Evolutionary conservation across 1,284 basidiomycete species (phyloP), one percentile per base, ranked within the genome.

Genomic region (Rhodotorula glutinis): DNA sequence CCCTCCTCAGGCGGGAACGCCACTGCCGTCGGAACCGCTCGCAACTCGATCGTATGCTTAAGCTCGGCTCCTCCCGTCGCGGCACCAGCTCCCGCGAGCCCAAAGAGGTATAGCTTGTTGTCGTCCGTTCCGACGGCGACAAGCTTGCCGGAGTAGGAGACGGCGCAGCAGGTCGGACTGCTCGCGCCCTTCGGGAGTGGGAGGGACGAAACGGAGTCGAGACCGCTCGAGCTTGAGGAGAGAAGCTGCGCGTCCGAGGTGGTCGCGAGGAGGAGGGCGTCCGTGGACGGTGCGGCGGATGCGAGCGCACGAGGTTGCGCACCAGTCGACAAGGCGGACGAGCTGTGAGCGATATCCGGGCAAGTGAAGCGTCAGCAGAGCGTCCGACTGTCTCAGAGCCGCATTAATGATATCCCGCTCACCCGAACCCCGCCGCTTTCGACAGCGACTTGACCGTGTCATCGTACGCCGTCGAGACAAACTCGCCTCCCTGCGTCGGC

Each of bases 401-500:
- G 49, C 25, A 25, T 19, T 29, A 74, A 27, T 66, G 62, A 52
- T 13, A 53, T 25, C 38, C 16, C 46, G 82, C 87, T 70, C 71
- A 90, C 87, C 83, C 80, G 78, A 88, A 91, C 66, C 77, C 78
- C 14, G 49, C 14, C 41, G 78, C 76, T 21, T 55, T 79, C 79
- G 57, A 78, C 74, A 59, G 79, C 77, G n/a, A 82, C 62, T 86
- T 83, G 4, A 93, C 80, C 40, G 80, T 83, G 78, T 95, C 92
- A 73, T 96, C 93, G 77, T 86, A 92, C 7, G 88, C 90, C 14
- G 86, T 81, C 17, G 88, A 88, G 76, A 84, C 88, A 2, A 89
- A 81, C 14, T 38, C 25, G 16, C 62, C 57, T 23, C 30, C n/a
- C 82, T 80, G 2, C 82, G 77, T 76, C 1, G 63, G 61, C 9